A percentile compares a stretch with the other conserved stretches of the same genome.
Conservation (phyloP, 768 basidiomycete genomes). For the Rhodosporidiobolus odoratus region DNA sequence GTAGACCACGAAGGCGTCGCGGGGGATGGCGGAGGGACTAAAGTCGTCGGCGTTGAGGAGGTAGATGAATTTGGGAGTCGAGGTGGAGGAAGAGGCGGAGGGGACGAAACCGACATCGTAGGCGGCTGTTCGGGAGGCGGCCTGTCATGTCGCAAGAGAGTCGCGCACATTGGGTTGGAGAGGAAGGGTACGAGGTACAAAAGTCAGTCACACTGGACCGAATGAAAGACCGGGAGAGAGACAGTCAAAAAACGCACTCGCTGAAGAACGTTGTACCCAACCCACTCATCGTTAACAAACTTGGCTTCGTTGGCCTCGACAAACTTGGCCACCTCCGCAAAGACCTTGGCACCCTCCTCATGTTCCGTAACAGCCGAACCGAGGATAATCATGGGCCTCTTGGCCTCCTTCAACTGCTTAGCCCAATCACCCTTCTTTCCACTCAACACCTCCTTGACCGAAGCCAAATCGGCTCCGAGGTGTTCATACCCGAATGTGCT, state of each 20-base stretch:
- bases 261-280: constrained; percentile 87
- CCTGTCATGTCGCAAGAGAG: too few species aligned
- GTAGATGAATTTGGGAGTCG: constrained; percentile 89
- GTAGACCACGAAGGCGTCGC: constrained; percentile 93
- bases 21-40: constrained; percentile 77
- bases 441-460: constrained; percentile 70
- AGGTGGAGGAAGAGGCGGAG: constrained; percentile 65
- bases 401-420: constrained; percentile 78
- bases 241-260: constrained; percentile 55
- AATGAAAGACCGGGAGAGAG: constrained; percentile 1
- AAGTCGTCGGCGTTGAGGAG: constrained; percentile 94
- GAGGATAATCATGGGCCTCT: constrained; percentile 86
- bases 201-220: neutral
- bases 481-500: constrained; percentile 91
- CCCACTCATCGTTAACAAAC: constrained; percentile 85
- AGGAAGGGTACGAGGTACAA: neutral
- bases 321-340: constrained; percentile 69
- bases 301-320: constrained; percentile 69
- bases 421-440: constrained; percentile 59
- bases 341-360: constrained; percentile 70
- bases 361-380: constrained; percentile 83
- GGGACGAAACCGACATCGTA: constrained; percentile 93
- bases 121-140: constrained; percentile 84
- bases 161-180: too few species aligned
- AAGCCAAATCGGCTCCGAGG: constrained; percentile 69